Conservation (phyloP, 352 stramenopile species). For the Globisporangium perplexum region DNA sequence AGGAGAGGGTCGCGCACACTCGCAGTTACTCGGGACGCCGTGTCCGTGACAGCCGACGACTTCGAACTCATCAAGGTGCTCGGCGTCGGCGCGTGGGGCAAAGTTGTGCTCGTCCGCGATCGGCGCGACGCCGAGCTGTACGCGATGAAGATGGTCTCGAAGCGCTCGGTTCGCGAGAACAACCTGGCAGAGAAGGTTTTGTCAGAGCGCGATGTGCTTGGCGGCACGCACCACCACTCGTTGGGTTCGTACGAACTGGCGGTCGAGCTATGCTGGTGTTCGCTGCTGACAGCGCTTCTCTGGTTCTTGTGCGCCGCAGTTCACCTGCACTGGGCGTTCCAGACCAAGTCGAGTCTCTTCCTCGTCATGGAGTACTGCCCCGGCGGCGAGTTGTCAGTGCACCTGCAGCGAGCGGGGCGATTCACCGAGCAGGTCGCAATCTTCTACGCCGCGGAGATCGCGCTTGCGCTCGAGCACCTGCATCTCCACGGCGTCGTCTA, state of each 20-base stretch:
- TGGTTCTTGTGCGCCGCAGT: constrained; percentile 21
- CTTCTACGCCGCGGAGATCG: constrained; percentile 73
- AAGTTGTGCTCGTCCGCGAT: constrained; percentile 73
- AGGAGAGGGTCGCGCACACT: neutral
- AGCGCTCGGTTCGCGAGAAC: constrained; percentile 43
- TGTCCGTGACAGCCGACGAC: constrained; percentile 37
- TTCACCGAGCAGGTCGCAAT: constrained; percentile 50
- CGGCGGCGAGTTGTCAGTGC: constrained; percentile 57
- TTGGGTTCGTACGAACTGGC: constrained; percentile 29
- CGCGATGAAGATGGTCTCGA: constrained; percentile 78
- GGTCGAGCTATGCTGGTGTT: neutral
- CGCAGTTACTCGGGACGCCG: neutral
- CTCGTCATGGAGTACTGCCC: constrained; percentile 84
- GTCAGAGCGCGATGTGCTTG: constrained; percentile 73
- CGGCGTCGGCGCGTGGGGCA: constrained; percentile 82
- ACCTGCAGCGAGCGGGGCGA: constrained; percentile 34
- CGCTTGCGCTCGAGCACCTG: constrained; percentile 73
- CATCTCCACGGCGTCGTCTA: constrained; percentile 83
- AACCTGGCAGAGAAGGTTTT: constrained; percentile 50
- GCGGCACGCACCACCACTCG: constrained; percentile 56
- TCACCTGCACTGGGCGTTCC: constrained; percentile 78
- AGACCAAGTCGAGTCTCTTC: constrained; percentile 52
- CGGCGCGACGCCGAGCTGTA: constrained; percentile 48
- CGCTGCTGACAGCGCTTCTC: neutral
- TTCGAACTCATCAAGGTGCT: constrained; percentile 89